These are phyloP conservation scores for Calocybe gambosa DNA, from an alignment of 1,284 basidiomycete species.

Conservation along the genomic window DNA sequence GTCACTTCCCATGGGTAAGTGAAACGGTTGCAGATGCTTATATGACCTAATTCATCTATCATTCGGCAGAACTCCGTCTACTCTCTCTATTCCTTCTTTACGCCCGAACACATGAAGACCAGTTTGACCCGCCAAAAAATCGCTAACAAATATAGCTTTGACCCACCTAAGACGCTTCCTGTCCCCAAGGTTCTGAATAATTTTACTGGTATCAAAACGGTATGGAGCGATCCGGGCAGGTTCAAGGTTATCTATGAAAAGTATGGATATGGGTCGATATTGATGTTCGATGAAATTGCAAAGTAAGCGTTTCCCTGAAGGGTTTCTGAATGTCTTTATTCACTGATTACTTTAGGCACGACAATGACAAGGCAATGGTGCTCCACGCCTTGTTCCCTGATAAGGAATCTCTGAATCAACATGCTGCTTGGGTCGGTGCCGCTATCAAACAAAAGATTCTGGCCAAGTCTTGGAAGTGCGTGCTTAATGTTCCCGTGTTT, in stretches of 20 bases:
- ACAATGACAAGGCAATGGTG: constrained; percentile 19
- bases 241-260: constrained; percentile 35
- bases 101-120: constrained; percentile 38
- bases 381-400: constrained; percentile 32
- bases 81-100: constrained; percentile 50
- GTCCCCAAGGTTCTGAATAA: constrained; percentile 36
- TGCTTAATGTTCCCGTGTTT: not conserved
- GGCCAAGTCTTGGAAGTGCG: constrained; percentile 26
- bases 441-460: constrained; percentile 22
- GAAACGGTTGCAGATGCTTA: not conserved
- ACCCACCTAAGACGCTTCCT: constrained; percentile 25
- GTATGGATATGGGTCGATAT: constrained; percentile 24
- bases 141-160: constrained; percentile 37
- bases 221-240: constrained; percentile 32
- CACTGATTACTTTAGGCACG: constrained; percentile 14
- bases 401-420: constrained; percentile 24
- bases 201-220: constrained; percentile 35
- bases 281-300: constrained; percentile 23
- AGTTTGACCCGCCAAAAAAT: constrained; percentile 35
- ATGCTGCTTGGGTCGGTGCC: constrained; percentile 26
- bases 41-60: not conserved
- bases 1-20: constrained; percentile 37
- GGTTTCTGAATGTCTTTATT: not conserved
- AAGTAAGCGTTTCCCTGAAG: constrained; percentile 13
- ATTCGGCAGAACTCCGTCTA: constrained; percentile 33